These are phyloP conservation scores for Oryza officinalis DNA, from an alignment of 176 grass and related monocot genomes.

Conservation along the genomic window DNA sequence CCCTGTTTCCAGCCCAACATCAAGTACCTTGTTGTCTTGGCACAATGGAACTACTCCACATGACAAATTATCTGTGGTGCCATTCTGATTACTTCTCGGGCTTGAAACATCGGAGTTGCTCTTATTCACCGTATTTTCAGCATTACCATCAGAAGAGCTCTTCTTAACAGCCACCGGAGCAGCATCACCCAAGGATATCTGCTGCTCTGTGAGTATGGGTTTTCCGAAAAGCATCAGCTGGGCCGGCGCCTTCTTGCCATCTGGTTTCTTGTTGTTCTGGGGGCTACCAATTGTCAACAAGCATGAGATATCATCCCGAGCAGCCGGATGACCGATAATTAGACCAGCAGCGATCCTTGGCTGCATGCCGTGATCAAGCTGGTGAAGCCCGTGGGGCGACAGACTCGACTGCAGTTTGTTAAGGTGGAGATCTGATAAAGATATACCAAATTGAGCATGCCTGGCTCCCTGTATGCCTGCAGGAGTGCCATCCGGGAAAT, in stretches of 20 bases:
- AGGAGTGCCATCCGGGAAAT: slow-evolving; percentile 76
- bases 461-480: slow-evolving; percentile 99
- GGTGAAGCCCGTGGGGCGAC: slow-evolving; percentile 52
- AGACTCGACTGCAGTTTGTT: slow-evolving; percentile 75
- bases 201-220: slow-evolving; percentile 83
- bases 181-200: slow-evolving; percentile 64
- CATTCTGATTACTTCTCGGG: slow-evolving; percentile 49
- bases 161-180: slow-evolving; percentile 23
- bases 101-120: slow-evolving; percentile 47
- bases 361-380: slow-evolving; percentile 43
- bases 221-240: slow-evolving; percentile 91
- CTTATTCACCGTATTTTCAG: slow-evolving; percentile 42
- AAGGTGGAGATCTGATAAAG: slow-evolving; percentile 79
- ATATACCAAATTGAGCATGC: slow-evolving; percentile 98
- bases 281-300: slow-evolving; percentile 79
- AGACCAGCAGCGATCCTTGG: slow-evolving; percentile 62
- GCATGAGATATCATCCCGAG: slow-evolving; percentile 75
- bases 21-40: slow-evolving; percentile 37
- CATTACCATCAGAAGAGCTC: slow-evolving; percentile 49
- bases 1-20: slow-evolving; percentile 64
- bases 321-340: slow-evolving; percentile 45
- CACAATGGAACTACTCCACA: slow-evolving; percentile 26
- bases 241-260: slow-evolving; percentile 49
- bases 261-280: slow-evolving; percentile 58
- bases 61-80: slow-evolving; percentile 28